These are phyloP conservation scores for Hamamelis virginiana DNA, from an alignment of 164 flowering plant species.

Conservation along the genomic window DNA sequence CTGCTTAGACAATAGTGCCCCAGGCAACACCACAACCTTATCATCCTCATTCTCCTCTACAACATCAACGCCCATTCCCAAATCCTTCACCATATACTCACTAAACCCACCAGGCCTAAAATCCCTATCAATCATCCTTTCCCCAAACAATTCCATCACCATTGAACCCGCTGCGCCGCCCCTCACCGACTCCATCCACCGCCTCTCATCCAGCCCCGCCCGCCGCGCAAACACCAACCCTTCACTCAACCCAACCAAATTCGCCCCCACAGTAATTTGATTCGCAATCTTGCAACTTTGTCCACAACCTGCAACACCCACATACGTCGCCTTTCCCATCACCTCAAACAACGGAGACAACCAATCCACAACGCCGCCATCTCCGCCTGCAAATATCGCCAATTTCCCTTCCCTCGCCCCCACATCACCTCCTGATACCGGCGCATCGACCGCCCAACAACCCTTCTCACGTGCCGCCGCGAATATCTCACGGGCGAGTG, in stretches of 20 bases:
- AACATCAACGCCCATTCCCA: conserved; percentile 73
- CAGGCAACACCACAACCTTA: conserved; percentile 56
- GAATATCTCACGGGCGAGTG: conserved; percentile 50
- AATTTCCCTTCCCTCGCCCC: conserved; percentile 69
- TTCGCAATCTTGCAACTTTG: conserved; percentile 77
- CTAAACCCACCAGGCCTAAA: conserved; percentile 71
- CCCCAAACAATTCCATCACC: conserved; percentile 76
- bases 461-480: conserved; percentile 33
- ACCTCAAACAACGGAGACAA: conserved; percentile 51
- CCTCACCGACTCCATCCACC: conserved; percentile 46
- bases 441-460: conserved; percentile 71
- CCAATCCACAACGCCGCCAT: conserved; percentile 48
- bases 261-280: conserved; percentile 59
- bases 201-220: conserved; percentile 55
- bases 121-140: conserved; percentile 68
- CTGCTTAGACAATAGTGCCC: conserved; percentile 67
- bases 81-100: conserved; percentile 81
- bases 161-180: conserved; percentile 73
- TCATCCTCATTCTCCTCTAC: conserved; percentile 36
- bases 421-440: conserved; percentile 75
- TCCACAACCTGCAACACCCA: conserved; percentile 68
- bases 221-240: conserved; percentile 64
- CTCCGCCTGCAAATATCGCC: conserved; percentile 73
- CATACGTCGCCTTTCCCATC: conserved; percentile 51
- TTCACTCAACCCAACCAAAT: conserved; percentile 69